phyloP scores from a whole-genome alignment of 257 asterid species.

The Coffea canephora region DNA sequence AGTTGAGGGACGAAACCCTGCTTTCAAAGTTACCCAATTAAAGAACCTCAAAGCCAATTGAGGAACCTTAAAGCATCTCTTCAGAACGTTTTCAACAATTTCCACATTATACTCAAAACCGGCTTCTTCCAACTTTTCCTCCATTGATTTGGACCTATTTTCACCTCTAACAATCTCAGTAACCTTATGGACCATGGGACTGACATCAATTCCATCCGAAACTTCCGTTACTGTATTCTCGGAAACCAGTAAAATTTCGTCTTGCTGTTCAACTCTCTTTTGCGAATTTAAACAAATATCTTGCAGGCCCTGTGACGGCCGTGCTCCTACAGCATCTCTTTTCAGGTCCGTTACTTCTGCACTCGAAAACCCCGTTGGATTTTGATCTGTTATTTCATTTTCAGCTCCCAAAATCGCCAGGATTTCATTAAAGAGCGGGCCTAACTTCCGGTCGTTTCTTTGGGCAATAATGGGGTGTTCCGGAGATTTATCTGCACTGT shows the following conservation, averaged over 20 bases:
- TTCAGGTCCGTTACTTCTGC: conserved; percentile 19
- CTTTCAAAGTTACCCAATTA: conserved; percentile 54
- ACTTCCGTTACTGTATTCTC: conserved; percentile 5
- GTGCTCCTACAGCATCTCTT: conserved; percentile 7
- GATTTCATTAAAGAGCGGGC: conserved; percentile 67
- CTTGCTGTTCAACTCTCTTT: conserved; percentile 19
- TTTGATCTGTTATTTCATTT: conserved; percentile 22
- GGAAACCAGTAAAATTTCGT: conserved; percentile 14
- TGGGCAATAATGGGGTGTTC: conserved; percentile 22
- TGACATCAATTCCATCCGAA: conserved; percentile 42
- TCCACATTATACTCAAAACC: conserved; percentile 46
- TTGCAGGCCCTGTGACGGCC: conserved; percentile 20
- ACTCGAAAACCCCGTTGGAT: conserved; percentile 22
- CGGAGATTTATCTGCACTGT: conserved; percentile 26
- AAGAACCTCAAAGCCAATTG: conserved; percentile 71
- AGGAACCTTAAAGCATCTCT: conserved; percentile 85
- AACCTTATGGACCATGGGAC: conserved; percentile 59
- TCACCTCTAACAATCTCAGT: conserved; percentile 62
- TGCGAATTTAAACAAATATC: conserved; percentile 63
- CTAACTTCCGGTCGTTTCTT: conserved; percentile 27
- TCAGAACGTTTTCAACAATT: conserved; percentile 65
- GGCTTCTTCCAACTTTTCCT: conserved; percentile 51
- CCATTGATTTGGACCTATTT: conserved; percentile 43
- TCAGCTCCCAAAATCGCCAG: conserved; percentile 58
- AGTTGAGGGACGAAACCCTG: conserved; percentile 54